Base-by-base conservation (phyloP, 2,329 filamentous ascomycete genomes). In the Berkeleyomyces basicola region DNA sequence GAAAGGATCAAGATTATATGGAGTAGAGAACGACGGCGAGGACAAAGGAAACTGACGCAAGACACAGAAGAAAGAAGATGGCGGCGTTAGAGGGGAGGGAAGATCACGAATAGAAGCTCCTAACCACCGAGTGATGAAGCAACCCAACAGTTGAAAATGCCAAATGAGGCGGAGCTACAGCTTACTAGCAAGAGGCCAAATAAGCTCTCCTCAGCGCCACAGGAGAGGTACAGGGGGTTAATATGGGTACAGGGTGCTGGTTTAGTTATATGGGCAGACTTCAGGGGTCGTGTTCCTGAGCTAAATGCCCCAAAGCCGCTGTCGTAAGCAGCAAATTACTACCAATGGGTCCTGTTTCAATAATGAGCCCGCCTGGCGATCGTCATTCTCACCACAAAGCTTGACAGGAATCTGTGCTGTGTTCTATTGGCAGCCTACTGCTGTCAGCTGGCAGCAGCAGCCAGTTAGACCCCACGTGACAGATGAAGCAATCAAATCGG, bases 181-280 rank as follows among this genome's bases (percentile, higher is more conserved):
- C n/a, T 53, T 53, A 36, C n/a, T 14, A 6, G 9, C 11, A 49
- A 61, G 51, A 62, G 60, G 60, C 60, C 60, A 62, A 62, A 47
- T 62, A 62, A 62, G 60, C 60, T 47, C 40, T 43, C 44, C 11
- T 36, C 49, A 14, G 49, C 31, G 6, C 44, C 37, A 36, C 49
- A 53, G 23, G 49, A 33, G 47, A 36, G 6, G 2, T 23, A 53
- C 49, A 53, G 49, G 23, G 49, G 49, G 36, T 36, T 6, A 53
- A 37, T 10, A 23, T 23, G 23, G 23, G 23, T 23, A 23, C 23
- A 14, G 49, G 23, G 31, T 53, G 49, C 49, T 53, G 46, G 1
- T 49, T 23, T n/a, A 49, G 46, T 23, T n/a, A 23, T n/a, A 16
- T n/a, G 46, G 46, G 46, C 46, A 49, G 46, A 9, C 7, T 23